Conservation (phyloP, 2,329 filamentous ascomycete species). For the Colletotrichum camelliae region DNA sequence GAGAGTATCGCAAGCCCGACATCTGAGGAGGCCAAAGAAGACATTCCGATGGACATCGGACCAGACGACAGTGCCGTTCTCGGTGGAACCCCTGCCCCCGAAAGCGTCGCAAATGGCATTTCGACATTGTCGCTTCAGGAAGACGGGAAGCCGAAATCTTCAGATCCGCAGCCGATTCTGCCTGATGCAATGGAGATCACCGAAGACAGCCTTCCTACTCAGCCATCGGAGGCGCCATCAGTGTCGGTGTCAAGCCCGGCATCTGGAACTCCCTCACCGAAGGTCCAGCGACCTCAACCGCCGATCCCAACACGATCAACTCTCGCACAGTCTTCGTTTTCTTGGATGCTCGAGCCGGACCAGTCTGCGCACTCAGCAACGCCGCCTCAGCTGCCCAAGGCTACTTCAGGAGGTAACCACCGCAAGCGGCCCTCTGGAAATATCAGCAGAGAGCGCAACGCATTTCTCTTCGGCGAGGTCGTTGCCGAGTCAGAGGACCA, state of each 20-base stretch:
- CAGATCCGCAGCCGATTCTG: neutral
- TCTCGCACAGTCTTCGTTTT: conserved; percentile 76
- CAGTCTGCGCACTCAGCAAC: conserved; percentile 38
- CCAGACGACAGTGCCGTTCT: neutral
- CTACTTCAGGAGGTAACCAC: conserved; percentile 29
- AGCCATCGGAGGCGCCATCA: neutral
- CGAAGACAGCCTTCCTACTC: neutral
- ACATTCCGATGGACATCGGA: conserved; percentile 12
- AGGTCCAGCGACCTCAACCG: conserved; percentile 25
- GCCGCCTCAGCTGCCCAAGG: conserved; percentile 28
- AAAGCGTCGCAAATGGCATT: conserved; percentile 5
- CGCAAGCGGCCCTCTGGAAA: conserved; percentile 48
- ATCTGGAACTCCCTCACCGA: neutral
- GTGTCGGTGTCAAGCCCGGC: neutral
- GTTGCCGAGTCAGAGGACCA: conserved; percentile 39
- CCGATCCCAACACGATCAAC: conserved; percentile 67
- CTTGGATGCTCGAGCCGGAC: conserved; percentile 76
- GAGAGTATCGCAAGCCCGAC: conserved; percentile 5
- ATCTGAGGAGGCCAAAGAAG: neutral
- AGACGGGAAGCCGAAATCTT: neutral
- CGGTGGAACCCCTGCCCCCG: neutral
- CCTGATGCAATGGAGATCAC: conserved; percentile 11
- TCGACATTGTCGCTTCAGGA: conserved; percentile 8
- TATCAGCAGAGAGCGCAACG: conserved; percentile 58
- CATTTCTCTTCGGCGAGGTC: conserved; percentile 65